Evolutionary conservation across 352 stramenopile species (phyloP), one percentile per base, ranked within the genome.

Genomic region (Pythium dissotocum): DNA sequence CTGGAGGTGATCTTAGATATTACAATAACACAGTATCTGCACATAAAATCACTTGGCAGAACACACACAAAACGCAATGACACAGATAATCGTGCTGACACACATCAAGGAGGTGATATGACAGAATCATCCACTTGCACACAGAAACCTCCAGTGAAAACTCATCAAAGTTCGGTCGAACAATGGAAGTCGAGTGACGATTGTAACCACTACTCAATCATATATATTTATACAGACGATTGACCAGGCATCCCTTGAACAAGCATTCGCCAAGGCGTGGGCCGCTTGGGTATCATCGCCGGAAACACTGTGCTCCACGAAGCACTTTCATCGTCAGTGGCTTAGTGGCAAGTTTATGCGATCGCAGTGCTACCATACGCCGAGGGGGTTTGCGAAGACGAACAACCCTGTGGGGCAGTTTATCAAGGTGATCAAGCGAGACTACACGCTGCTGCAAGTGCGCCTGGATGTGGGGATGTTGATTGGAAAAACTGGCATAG

Each of bases 401-500:
- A 67, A 67, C 61, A 67, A 67, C 48, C 61, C 61, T 7, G 44
- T 61, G 2, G 61, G 56, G 40, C 51, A 61, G 16, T 67, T 67
- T 52, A 67, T 61, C 44, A 54, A 48, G 16, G 38, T 61, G 8
- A 61, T 67, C 49, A 67, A 67, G 38, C 21, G 52, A 21, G 57
- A 57, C 32, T 61, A 57, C 16, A 63, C 65, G 21, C 21, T 24
- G 1, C 36, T 61, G 2, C 60, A 42, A 16, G 21, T 63, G n/a
- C 44, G 56, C 6, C 10, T 64, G 3, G 58, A 63, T 8, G 44
- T 67, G 16, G 36, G 54, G 28, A 33, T 16, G 59, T 33, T 76
- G 16, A 44, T 57, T 24, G 21, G 42, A 52, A 24, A 63, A 53
- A 21, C 28, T 63, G 8, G 57, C 57, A 24, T 38, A 2, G 16